phyloP scores from a whole-genome alignment of 495 filamentous ascomycete species.

The Hypoxylon fragiforme region DNA sequence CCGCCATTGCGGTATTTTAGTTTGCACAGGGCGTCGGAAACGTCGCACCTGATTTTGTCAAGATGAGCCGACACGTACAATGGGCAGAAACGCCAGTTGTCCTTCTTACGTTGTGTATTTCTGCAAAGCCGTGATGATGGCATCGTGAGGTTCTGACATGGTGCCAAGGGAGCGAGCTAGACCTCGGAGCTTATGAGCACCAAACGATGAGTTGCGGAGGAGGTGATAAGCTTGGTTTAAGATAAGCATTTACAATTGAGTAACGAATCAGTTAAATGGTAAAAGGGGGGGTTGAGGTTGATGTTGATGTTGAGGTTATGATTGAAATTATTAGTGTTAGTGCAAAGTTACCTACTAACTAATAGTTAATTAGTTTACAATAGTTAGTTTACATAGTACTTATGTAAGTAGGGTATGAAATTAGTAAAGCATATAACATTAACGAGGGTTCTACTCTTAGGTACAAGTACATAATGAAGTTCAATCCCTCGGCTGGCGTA shows the following conservation, averaged over 20 bases:
- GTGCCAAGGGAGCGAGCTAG: constrained; percentile 6
- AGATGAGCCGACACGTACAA: constrained; percentile 3
- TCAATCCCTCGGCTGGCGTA: too few relatives aligned
- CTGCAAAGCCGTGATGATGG: constrained; percentile 44
- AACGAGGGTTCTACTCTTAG: too few relatives aligned
- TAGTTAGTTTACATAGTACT: neutral
- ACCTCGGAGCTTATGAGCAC: neutral
- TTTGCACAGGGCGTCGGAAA: constrained; percentile 53
- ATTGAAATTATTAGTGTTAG: too few relatives aligned
- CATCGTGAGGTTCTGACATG: constrained; percentile 37
- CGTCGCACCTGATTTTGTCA: constrained; percentile 43
- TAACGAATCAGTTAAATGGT: too few relatives aligned
- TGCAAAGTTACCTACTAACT: too few relatives aligned
- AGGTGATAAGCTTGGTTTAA: neutral
- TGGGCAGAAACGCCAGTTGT: neutral
- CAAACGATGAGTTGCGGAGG: too few relatives aligned
- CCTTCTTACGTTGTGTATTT: constrained; percentile 48
- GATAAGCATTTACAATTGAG: neutral
- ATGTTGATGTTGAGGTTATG: too few relatives aligned
- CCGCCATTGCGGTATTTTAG: constrained; percentile 57
- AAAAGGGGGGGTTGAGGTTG: too few relatives aligned
- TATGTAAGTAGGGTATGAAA: neutral
- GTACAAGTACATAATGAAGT: too few relatives aligned
- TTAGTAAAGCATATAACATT: too few relatives aligned
- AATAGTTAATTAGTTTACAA: too few relatives aligned